Percentiles rank a stretch among this genome's conserved stretches.
phyloP scores from a whole-genome alignment of 176 grass and related monocot genomes.

The Urochloa ruziziensis region DNA sequence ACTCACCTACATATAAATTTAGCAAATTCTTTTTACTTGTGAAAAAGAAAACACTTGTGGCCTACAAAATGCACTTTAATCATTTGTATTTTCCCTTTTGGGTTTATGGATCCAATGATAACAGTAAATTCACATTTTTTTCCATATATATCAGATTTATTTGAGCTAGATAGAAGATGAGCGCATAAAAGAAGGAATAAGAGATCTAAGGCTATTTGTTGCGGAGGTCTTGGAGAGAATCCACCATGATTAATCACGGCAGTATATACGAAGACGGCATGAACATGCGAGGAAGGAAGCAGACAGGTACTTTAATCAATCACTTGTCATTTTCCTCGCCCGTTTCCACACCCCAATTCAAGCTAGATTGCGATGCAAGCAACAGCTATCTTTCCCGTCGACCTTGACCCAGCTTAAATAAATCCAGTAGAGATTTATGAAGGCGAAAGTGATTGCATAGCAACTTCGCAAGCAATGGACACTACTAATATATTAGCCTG shows the following conservation, averaged over 20 bases:
- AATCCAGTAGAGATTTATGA: background rate
- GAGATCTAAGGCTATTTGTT: too few species aligned
- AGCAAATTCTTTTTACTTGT: too few species aligned
- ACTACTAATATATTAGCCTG: background rate
- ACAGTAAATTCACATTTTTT: too few species aligned
- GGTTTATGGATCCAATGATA: too few species aligned
- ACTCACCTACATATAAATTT: too few species aligned
- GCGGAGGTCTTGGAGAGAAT: background rate
- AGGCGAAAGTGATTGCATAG: background rate
- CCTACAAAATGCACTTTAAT: too few species aligned
- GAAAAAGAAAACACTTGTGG: too few species aligned
- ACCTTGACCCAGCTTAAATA: background rate
- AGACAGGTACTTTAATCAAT: background rate
- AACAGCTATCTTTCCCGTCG: background rate
- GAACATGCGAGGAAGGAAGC: background rate
- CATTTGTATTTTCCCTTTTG: too few species aligned
- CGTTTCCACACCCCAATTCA: background rate
- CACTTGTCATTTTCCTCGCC: background rate
- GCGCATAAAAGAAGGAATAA: too few species aligned
- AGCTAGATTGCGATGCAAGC: background rate
- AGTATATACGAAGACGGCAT: background rate
- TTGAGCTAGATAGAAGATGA: too few species aligned
- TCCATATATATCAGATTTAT: too few species aligned
- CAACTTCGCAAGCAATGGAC: background rate
- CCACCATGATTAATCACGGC: background rate